Evolutionary conservation across 352 stramenopile species (phyloP).

Genomic region (Aphanomyces stellatus): DNA sequence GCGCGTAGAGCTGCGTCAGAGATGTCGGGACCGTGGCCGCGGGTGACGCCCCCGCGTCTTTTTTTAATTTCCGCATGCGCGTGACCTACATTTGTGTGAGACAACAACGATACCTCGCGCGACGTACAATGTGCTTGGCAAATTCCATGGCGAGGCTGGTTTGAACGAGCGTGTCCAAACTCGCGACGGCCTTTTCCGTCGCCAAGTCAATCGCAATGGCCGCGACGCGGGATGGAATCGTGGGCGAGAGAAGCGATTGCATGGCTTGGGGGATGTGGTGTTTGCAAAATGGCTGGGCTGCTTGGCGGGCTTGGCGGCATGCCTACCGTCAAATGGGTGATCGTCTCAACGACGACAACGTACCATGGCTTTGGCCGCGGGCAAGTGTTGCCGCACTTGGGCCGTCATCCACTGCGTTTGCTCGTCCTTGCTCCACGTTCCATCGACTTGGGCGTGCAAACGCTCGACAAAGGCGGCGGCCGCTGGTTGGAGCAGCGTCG

Average conservation of each 20-base stretch:
- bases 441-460: background rate
- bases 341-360: background rate
- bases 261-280: conserved; percentile 12
- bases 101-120: background rate
- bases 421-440: background rate
- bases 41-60: background rate
- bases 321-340: too few relatives aligned
- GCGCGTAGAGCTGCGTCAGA: background rate
- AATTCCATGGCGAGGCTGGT: conserved; percentile 18
- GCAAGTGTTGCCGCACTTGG: background rate
- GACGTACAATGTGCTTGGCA: conserved; percentile 14
- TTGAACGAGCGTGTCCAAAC: background rate
- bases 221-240: background rate
- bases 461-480: conserved; percentile 36
- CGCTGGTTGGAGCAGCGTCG: conserved; percentile 30
- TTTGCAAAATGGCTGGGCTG: conserved; percentile 11
- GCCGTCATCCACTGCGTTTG: background rate
- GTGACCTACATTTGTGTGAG: background rate
- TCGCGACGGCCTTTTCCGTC: conserved; percentile 8
- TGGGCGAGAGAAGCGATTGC: conserved; percentile 5
- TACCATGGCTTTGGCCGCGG: background rate
- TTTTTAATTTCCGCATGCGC: conserved; percentile 11
- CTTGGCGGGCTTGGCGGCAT: background rate
- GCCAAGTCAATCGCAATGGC: conserved; percentile 1
- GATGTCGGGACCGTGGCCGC: background rate